Evolutionary conservation across 2,329 filamentous ascomycete genomes (phyloP).

Genomic region (Paramyrothecium roridum): DNA sequence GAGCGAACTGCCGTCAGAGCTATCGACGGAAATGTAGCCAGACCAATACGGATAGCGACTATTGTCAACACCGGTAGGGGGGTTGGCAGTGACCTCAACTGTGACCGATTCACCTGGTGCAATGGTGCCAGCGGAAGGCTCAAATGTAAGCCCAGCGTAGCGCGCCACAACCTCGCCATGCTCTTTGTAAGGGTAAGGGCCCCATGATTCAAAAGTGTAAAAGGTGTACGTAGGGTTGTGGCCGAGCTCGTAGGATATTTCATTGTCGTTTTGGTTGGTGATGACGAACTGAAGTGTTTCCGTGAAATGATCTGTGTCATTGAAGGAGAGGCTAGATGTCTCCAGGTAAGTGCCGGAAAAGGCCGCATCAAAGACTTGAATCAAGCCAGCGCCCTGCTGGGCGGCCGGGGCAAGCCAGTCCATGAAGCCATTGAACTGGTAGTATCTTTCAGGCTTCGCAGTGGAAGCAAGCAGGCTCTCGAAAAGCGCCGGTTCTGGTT

Average conservation of each 20-base stretch:
- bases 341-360: constrained; percentile 41
- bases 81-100: constrained; percentile 23
- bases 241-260: constrained; percentile 44
- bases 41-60: constrained; percentile 34
- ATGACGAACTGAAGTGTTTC: constrained; percentile 43
- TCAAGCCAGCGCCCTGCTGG: constrained; percentile 46
- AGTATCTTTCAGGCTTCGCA: constrained; percentile 36
- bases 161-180: background rate
- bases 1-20: constrained; percentile 28
- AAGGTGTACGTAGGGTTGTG: constrained; percentile 41
- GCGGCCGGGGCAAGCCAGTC: constrained; percentile 38
- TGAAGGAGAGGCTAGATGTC: constrained; percentile 51
- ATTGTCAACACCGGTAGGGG: constrained; percentile 19
- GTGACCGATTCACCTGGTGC: constrained; percentile 14
- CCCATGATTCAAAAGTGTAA: constrained; percentile 34
- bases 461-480: constrained; percentile 40
- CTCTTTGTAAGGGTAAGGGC: constrained; percentile 20
- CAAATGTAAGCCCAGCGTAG: constrained; percentile 25
- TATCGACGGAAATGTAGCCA: constrained; percentile 36
- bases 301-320: constrained; percentile 53
- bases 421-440: constrained; percentile 10
- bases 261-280: constrained; percentile 41
- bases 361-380: constrained; percentile 42
- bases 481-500: constrained; percentile 35
- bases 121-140: constrained; percentile 33